Percentiles rank a stretch among this genome's conserved stretches.
Evolutionary conservation across 306 rosid genomes (phyloP).

Genomic region (Trifolium dubium): DNA sequence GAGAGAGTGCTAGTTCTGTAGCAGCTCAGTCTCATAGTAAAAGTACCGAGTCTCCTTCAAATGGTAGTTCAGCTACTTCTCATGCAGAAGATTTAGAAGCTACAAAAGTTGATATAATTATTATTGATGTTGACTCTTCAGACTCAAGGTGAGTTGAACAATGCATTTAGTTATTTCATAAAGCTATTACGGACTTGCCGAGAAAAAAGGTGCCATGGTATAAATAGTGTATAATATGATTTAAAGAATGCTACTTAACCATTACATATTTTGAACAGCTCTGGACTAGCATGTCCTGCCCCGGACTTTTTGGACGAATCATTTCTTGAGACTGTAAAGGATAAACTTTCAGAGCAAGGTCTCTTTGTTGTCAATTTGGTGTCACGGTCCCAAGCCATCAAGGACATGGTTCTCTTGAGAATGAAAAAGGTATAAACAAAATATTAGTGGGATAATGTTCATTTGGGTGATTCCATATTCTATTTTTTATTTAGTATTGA

Average conservation of each 20-base stretch:
- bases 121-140: conserved; percentile 90
- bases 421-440: conserved; percentile 73
- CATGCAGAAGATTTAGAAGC: conserved; percentile 42
- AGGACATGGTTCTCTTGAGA: conserved; percentile 63
- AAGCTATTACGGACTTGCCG: conserved; percentile 10
- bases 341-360: conserved; percentile 69
- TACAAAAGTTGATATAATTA: conserved; percentile 69
- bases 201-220: conserved; percentile 3
- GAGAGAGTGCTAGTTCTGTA: conserved; percentile 46
- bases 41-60: conserved; percentile 37
- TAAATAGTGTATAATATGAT: conserved; percentile 29
- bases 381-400: conserved; percentile 77
- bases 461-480: neutral
- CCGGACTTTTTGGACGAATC: conserved; percentile 73
- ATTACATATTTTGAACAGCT: conserved; percentile 54
- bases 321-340: conserved; percentile 71
- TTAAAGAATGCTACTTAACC: conserved; percentile 23
- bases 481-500: neutral
- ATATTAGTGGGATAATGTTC: conserved; percentile 31
- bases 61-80: conserved; percentile 44
- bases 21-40: conserved; percentile 39
- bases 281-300: conserved; percentile 92
- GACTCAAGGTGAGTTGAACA: conserved; percentile 75
- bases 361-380: conserved; percentile 87
- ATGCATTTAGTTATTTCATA: conserved; percentile 28